Percentiles rank a stretch among this genome's conserved stretches.
phyloP scores from a whole-genome alignment of 1,139 yeast genomes.

The Yamadazyma pseudoaaseri region DNA sequence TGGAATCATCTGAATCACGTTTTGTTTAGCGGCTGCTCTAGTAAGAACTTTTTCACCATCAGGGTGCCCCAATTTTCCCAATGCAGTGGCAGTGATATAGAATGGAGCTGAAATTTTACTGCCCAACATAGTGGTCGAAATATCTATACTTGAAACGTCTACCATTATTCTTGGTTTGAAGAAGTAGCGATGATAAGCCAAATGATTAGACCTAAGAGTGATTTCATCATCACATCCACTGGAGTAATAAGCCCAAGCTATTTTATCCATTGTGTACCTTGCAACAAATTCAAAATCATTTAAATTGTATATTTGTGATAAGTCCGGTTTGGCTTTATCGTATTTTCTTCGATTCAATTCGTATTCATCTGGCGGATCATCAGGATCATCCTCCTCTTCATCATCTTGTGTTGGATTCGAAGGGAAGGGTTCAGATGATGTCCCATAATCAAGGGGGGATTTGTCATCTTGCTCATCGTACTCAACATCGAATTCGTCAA shows the following conservation, averaged over 20 bases:
- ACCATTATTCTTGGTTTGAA: constrained; percentile 81
- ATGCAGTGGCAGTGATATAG: constrained; percentile 78
- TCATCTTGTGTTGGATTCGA: constrained; percentile 18
- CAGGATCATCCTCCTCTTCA: constrained; percentile 31
- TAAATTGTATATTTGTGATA: constrained; percentile 64
- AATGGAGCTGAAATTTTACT: constrained; percentile 51
- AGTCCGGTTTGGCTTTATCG: constrained; percentile 53
- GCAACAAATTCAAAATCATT: constrained; percentile 87
- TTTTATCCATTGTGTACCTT: constrained; percentile 61
- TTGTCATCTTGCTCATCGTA: constrained; percentile 44
- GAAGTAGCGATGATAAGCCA: constrained; percentile 81
- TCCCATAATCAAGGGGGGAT: constrained; percentile 21
- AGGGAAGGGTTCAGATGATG: constrained; percentile 5
- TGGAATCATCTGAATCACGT: constrained; percentile 77
- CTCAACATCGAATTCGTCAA: constrained; percentile 47
- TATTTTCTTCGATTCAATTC: constrained; percentile 27
- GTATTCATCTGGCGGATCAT: constrained; percentile 31
- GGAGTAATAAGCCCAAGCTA: constrained; percentile 91
- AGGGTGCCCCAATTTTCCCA: constrained; percentile 74
- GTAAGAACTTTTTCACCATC: constrained; percentile 81
- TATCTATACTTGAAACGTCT: constrained; percentile 53
- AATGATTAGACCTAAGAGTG: constrained; percentile 83
- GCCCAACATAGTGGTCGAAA: constrained; percentile 42
- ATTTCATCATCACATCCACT: constrained; percentile 94
- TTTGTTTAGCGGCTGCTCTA: constrained; percentile 65